A percentile compares a stretch with the other conserved stretches of the same genome.
phyloP scores from a whole-genome alignment of 352 stramenopile species.

The Phytophthora citricola region DNA sequence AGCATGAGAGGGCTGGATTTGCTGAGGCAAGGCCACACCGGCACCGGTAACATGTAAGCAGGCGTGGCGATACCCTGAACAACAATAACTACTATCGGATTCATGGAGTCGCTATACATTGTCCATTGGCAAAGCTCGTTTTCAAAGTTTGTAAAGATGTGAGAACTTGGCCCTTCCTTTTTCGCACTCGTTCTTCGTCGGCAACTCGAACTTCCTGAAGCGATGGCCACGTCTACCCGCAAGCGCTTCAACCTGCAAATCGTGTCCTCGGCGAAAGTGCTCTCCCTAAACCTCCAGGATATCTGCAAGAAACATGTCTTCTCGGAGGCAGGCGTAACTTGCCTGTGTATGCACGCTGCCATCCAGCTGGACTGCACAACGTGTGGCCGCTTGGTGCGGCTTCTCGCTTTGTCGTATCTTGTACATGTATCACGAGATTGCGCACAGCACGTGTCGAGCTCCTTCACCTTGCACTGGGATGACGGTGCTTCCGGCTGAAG shows the following conservation, averaged over 20 bases:
- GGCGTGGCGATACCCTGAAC: neutral
- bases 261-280: constrained; percentile 10
- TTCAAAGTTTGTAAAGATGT: constrained; percentile 2
- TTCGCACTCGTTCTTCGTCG: constrained; percentile 12
- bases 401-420: constrained; percentile 9
- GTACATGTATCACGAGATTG: constrained; percentile 13
- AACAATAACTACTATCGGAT: neutral
- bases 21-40: neutral
- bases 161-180: neutral
- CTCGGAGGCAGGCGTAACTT: constrained; percentile 1
- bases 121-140: constrained; percentile 2
- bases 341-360: neutral
- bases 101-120: neutral
- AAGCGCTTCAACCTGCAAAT: constrained; percentile 31
- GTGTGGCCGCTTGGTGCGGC: constrained; percentile 14
- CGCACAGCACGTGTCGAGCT: constrained; percentile 13
- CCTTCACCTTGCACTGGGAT: constrained; percentile 10
- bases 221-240: constrained; percentile 4
- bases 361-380: neutral
- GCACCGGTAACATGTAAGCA: neutral
- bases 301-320: constrained; percentile 19
- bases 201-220: constrained; percentile 15
- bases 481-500: constrained; percentile 6
- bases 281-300: constrained; percentile 2
- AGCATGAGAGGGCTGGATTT: constrained; percentile 5